These are phyloP conservation scores for Meyerozyma guilliermondii DNA, from an alignment of 1,139 yeast genomes.

Conservation along the genomic window DNA sequence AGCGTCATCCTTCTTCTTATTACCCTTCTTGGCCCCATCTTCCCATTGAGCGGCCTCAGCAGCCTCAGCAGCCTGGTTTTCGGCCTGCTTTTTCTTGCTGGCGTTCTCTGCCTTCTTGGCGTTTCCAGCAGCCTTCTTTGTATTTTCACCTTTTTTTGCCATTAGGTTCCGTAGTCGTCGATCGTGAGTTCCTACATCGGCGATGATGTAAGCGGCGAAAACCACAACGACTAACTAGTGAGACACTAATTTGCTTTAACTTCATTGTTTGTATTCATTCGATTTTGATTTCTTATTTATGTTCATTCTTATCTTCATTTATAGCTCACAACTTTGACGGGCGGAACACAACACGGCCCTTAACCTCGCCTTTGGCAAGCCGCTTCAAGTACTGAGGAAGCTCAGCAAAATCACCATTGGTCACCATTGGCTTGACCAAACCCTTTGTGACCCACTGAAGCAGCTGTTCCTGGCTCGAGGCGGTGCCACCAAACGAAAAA, in stretches of 20 bases:
- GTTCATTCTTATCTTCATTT: too few relatives aligned
- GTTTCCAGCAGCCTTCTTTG: constrained; percentile 65
- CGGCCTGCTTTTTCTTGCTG: constrained; percentile 54
- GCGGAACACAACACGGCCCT: constrained; percentile 42
- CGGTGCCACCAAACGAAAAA: constrained; percentile 45
- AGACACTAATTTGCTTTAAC: too few relatives aligned
- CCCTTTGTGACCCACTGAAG: constrained; percentile 42
- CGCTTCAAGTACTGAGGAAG: constrained; percentile 32
- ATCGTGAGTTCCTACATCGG: background rate
- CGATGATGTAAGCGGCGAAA: background rate
- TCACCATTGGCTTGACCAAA: constrained; percentile 33
- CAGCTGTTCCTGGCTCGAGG: constrained; percentile 40
- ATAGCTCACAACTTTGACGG: constrained; percentile 17
- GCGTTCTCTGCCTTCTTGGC: constrained; percentile 70
- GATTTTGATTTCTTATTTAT: too few relatives aligned
- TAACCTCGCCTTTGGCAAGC: constrained; percentile 34
- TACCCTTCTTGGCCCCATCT: constrained; percentile 66
- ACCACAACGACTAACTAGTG: too few relatives aligned
- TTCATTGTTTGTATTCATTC: too few relatives aligned
- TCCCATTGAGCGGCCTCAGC: constrained; percentile 67
- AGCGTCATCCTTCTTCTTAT: constrained; percentile 64
- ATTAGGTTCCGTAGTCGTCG: constrained; percentile 16
- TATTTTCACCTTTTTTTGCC: constrained; percentile 62
- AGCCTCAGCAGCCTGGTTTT: constrained; percentile 41
- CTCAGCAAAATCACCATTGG: constrained; percentile 26